Conservation (phyloP, 2,329 filamentous ascomycete genomes). For the Colletotrichum agaves region DNA sequence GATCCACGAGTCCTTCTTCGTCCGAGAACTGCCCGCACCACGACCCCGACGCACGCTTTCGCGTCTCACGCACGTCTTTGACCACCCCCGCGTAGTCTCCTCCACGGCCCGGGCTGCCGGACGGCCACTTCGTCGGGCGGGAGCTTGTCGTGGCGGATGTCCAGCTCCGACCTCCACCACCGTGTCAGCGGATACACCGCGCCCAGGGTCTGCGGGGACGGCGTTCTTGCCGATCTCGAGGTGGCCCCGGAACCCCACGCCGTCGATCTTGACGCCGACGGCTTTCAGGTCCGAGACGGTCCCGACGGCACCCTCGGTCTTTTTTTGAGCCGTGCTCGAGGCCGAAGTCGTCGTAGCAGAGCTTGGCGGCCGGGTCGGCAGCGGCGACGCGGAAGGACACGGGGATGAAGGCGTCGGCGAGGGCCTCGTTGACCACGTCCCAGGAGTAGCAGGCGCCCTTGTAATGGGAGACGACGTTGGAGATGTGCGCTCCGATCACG, state of each 20-base stretch:
- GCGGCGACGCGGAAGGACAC: constrained; percentile 62
- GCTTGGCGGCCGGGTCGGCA: constrained; percentile 60
- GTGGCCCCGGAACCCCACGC: constrained; percentile 69
- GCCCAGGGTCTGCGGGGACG: constrained; percentile 53
- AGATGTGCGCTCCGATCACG: constrained; percentile 63
- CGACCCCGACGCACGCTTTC: constrained; percentile 53
- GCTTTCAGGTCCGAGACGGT: constrained; percentile 72
- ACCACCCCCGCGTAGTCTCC: constrained; percentile 56
- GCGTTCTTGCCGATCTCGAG: constrained; percentile 57
- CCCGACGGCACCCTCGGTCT: constrained; percentile 59
- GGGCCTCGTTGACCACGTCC: constrained; percentile 65
- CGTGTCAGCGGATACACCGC: constrained; percentile 63
- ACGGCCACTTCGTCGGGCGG: constrained; percentile 67
- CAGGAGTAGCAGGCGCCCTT: constrained; percentile 59
- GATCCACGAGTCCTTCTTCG: constrained; percentile 55
- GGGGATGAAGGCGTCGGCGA: constrained; percentile 64
- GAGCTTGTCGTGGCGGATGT: constrained; percentile 68
- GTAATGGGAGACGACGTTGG: constrained; percentile 56
- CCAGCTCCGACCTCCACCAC: constrained; percentile 69
- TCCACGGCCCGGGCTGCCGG: constrained; percentile 58
- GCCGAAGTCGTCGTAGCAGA: constrained; percentile 72
- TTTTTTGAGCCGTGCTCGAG: constrained; percentile 39
- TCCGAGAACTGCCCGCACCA: constrained; percentile 56
- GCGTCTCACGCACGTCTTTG: constrained; percentile 49
- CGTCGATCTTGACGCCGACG: constrained; percentile 71